These are phyloP conservation scores for Pharnaceum exiguum DNA, from an alignment of 148 eudicot genomes.

Conservation along the genomic window DNA sequence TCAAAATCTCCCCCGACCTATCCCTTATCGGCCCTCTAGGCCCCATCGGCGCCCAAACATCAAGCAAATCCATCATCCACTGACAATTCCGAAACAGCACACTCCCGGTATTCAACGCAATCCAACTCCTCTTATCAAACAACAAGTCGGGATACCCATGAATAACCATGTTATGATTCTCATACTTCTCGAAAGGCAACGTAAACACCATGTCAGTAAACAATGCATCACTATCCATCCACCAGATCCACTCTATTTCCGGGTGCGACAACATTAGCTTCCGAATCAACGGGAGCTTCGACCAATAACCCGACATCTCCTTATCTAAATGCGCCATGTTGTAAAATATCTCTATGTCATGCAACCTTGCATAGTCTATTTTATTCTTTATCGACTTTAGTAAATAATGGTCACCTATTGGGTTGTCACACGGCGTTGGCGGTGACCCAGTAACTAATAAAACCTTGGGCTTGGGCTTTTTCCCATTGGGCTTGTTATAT, in stretches of 20 bases:
- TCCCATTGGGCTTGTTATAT: constrained; percentile 34
- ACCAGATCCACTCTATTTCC: constrained; percentile 79
- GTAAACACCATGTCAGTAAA: constrained; percentile 86
- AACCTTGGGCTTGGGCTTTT: constrained; percentile 43
- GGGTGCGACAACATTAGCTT: constrained; percentile 73
- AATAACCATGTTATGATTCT: constrained; percentile 48
- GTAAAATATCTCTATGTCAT: constrained; percentile 70
- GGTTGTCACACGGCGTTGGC: constrained; percentile 76
- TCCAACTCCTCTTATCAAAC: constrained; percentile 75
- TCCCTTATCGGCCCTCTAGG: constrained; percentile 73
- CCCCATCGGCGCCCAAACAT: constrained; percentile 89
- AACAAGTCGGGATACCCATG: constrained; percentile 80
- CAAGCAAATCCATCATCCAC: constrained; percentile 86
- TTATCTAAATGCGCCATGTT: constrained; percentile 77
- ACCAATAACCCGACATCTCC: constrained; percentile 78
- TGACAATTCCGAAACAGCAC: constrained; percentile 77
- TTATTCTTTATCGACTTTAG: constrained; percentile 73
- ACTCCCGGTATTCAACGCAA: constrained; percentile 83
- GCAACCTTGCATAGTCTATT: constrained; percentile 78
- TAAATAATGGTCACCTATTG: constrained; percentile 79
- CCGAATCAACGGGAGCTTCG: constrained; percentile 70
- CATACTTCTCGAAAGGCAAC: constrained; percentile 54
- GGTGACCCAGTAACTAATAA: constrained; percentile 71
- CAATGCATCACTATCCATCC: constrained; percentile 94
- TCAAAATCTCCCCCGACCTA: constrained; percentile 64